Evolutionary conservation across 305 asterid species (phyloP), one percentile per base, ranked within the genome.

Genomic region (Fraxinus baroniana): DNA sequence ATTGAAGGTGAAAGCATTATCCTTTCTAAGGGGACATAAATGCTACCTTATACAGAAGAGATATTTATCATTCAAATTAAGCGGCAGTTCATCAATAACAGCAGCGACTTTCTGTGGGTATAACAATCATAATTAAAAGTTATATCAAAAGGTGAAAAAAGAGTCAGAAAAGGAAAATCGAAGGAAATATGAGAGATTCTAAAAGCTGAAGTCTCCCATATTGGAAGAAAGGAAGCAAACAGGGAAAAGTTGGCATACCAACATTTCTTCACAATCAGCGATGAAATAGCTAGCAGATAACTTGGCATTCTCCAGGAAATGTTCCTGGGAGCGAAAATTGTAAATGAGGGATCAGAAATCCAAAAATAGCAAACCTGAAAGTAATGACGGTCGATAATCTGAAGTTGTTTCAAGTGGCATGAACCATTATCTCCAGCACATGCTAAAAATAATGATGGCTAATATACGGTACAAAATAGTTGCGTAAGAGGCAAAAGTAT

Each of bases 81-180:
- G 97, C 64, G 98, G 98, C 78, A 95, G 90, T 89, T 92, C 92
- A 79, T 95, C 99, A 64, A 94, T 83, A 71, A 95, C 88, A 79
- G 97, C 92, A 72, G 99, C 98, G 55, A 89, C 98, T 93, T 94
- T 90, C 98, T 95, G 94, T 90, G 66, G 70, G 79, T 20, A 85
- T 71, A 80, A 36, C 81, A 76, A 64, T 79, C 30, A 37, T 44
- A 81, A 28, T 84, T 83, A 68, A 79, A 82, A 83, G 28, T 33
- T 22, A 80, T 30, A 80, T 30, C 73, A 3, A 66, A 12, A 57
- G 70, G 81, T 17, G 28, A n/a, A 52, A 20, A 7, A 22, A 30
- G 57, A 75, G 55, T 15, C 37, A 28, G 46, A 32, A 80, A 74
- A 8, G 22, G 74, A 1, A 52, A 82, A 12, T 0, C 13, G 20